Percentiles rank a stretch among this genome's conserved stretches.
These are phyloP conservation scores for Rosa lucieae DNA, from an alignment of 306 rosid genomes.

Conservation along the genomic window DNA sequence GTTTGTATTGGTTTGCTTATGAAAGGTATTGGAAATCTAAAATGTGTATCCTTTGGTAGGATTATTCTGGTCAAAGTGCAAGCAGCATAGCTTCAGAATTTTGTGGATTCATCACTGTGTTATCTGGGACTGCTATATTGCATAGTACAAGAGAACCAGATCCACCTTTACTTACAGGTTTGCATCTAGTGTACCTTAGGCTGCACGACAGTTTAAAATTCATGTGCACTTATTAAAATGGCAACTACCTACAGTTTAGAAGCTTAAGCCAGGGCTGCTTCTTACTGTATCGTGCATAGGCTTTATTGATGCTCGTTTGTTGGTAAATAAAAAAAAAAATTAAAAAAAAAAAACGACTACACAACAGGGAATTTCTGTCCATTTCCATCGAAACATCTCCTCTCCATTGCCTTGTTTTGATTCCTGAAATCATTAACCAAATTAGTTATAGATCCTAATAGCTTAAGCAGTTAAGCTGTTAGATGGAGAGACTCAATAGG, in stretches of 20 bases:
- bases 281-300: background rate
- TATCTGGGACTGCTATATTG: constrained; percentile 82
- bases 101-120: constrained; percentile 81
- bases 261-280: background rate
- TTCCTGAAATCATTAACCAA: background rate
- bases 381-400: background rate
- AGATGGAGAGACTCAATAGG: background rate
- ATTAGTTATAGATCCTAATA: background rate
- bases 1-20: background rate
- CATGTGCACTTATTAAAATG: background rate
- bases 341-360: background rate
- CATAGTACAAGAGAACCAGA: constrained; percentile 75
- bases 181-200: constrained; percentile 12
- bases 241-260: background rate
- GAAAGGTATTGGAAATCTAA: constrained; percentile 7
- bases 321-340: background rate
- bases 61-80: constrained; percentile 87
- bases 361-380: background rate
- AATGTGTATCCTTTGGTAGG: constrained; percentile 42
- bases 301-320: background rate
- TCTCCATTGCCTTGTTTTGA: background rate
- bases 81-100: constrained; percentile 79
- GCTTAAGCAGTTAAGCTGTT: constrained; percentile 2
- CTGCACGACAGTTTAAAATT: background rate
- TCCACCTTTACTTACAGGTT: constrained; percentile 60